A percentile compares a stretch with the other conserved stretches of the same genome.
These are phyloP conservation scores for Ogataea angusta DNA, from an alignment of 805 yeast species.

Conservation along the genomic window DNA sequence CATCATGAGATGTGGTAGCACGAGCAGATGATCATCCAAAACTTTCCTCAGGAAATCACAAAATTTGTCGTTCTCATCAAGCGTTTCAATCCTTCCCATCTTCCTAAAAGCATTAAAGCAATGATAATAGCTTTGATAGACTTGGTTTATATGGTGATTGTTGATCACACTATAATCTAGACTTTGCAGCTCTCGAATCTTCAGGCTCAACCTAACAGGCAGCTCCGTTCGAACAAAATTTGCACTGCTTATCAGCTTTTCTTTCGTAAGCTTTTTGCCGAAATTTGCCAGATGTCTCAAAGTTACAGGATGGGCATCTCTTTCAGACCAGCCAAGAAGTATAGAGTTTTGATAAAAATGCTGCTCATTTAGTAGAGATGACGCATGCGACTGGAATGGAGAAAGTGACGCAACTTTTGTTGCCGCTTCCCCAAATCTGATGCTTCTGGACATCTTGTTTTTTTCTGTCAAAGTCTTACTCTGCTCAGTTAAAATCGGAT, in stretches of 20 bases:
- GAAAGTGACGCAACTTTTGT: slow-evolving; percentile 16
- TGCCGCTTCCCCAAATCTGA: slow-evolving; percentile 15
- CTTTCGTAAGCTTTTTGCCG: slow-evolving; percentile 73
- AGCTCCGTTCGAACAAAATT: slow-evolving; percentile 85
- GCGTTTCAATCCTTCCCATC: slow-evolving; percentile 59
- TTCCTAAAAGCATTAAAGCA: slow-evolving; percentile 84
- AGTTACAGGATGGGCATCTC: slow-evolving; percentile 84
- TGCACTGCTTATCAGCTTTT: slow-evolving; percentile 78
- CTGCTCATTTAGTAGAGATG: slow-evolving; percentile 41
- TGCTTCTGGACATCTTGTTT: background rate
- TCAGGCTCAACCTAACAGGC: slow-evolving; percentile 78
- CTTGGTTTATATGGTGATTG: slow-evolving; percentile 81
- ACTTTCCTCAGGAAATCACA: slow-evolving; percentile 60
- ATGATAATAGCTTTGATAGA: slow-evolving; percentile 80
- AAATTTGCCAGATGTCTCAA: slow-evolving; percentile 86
- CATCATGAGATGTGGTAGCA: slow-evolving; percentile 86
- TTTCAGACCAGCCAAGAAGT: slow-evolving; percentile 57
- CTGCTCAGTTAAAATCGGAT: too few species aligned
- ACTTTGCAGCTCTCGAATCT: slow-evolving; percentile 71
- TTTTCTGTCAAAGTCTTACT: too few species aligned
- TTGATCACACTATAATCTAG: slow-evolving; percentile 82
- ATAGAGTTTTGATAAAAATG: slow-evolving; percentile 85
- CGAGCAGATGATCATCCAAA: slow-evolving; percentile 74
- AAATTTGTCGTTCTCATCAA: slow-evolving; percentile 74
- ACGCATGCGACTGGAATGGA: slow-evolving; percentile 20